Conservation (phyloP, 192 early-diverging fungal genomes). For the Backusella macrospora region DNA sequence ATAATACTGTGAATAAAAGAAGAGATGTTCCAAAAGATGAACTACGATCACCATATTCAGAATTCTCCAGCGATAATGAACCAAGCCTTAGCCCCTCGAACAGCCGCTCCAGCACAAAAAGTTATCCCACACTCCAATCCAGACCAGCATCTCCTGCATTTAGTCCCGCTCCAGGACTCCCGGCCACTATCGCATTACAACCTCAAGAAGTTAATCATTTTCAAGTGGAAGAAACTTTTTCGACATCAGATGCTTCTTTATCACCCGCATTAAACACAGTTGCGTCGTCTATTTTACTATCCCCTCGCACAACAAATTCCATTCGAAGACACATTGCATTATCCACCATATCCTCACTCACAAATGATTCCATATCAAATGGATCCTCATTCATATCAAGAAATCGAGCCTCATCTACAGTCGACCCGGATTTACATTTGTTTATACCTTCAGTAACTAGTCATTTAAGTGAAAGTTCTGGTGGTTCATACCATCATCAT, state of each 20-base stretch:
- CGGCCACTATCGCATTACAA: conserved; percentile 26
- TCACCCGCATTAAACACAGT: conserved; percentile 29
- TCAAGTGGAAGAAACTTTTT: conserved; percentile 31
- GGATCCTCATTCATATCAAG: conserved; percentile 1
- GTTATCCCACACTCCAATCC: conserved; percentile 19
- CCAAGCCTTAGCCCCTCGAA: conserved; percentile 29
- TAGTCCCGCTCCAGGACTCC: conserved; percentile 31
- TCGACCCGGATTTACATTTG: conserved; percentile 5
- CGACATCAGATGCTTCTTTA: neutral
- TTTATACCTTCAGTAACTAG: neutral
- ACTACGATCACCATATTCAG: conserved; percentile 24
- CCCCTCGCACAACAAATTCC: conserved; percentile 20
- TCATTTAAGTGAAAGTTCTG: neutral
- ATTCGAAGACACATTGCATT: conserved; percentile 22
- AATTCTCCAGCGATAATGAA: conserved; percentile 24
- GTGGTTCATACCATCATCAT: too few relatives aligned
- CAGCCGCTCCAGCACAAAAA: conserved; percentile 20
- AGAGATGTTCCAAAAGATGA: conserved; percentile 10
- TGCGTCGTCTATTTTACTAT: conserved; percentile 33
- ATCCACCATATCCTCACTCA: conserved; percentile 28
- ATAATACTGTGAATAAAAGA: neutral
- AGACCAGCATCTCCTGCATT: conserved; percentile 32
- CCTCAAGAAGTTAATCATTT: conserved; percentile 1
- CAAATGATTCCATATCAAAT: conserved; percentile 11
- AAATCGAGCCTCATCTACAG: neutral